phyloP scores from a whole-genome alignment of 2,329 filamentous ascomycete genomes.

The Hypoxylon sp. region DNA sequence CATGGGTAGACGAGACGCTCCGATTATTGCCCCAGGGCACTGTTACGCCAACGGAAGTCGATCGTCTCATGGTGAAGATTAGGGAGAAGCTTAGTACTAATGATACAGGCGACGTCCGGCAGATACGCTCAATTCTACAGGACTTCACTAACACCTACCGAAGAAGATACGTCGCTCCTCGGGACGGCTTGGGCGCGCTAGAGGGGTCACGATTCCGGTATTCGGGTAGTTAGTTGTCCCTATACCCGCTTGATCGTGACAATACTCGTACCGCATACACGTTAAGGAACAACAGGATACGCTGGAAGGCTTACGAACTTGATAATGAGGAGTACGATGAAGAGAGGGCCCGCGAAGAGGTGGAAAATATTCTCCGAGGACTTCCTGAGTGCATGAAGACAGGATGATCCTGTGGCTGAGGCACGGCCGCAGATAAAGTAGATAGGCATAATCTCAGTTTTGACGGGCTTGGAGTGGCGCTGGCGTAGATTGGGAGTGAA shows the following conservation, averaged over 20 bases:
- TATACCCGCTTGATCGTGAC: not conserved
- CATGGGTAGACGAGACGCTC: conserved; percentile 88
- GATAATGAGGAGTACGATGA: conserved; percentile 1
- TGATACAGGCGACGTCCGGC: conserved; percentile 73
- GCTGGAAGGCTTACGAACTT: not conserved
- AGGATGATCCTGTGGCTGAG: conserved; percentile 6
- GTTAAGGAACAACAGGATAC: not conserved
- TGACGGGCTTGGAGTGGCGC: conserved; percentile 24
- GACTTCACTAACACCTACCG: conserved; percentile 98
- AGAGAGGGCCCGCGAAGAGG: not conserved
- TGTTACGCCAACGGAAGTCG: conserved; percentile 83
- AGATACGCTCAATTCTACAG: conserved; percentile 88
- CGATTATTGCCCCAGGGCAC: conserved; percentile 86
- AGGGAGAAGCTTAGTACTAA: conserved; percentile 80
- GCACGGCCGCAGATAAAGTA: conserved; percentile 15
- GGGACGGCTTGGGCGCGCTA: conserved; percentile 89
- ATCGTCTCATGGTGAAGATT: conserved; percentile 85
- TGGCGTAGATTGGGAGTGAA: conserved; percentile 32
- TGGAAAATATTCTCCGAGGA: conserved; percentile 2
- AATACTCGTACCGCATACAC: not conserved
- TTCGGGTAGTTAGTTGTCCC: conserved; percentile 56
- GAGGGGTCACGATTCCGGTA: conserved; percentile 93
- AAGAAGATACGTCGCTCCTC: conserved; percentile 92
- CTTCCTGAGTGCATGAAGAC: not conserved
- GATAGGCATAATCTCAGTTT: conserved; percentile 26